Percentiles rank a stretch among this genome's conserved stretches.
Evolutionary conservation across 768 basidiomycete genomes (phyloP).

Genomic region (Phylloporus sp.): DNA sequence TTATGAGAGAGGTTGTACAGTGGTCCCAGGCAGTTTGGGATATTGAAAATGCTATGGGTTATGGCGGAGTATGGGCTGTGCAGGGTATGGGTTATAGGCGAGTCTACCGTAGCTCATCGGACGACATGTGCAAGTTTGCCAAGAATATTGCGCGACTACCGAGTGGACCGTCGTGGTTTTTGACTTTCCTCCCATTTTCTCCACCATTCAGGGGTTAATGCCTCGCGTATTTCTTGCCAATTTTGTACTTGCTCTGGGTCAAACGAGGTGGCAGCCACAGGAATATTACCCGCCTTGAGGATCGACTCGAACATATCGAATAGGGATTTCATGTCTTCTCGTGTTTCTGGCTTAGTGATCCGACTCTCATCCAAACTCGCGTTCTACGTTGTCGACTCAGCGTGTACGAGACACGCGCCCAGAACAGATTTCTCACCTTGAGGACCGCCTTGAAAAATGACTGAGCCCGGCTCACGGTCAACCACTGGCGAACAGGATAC

Average conservation of each 20-base stretch:
- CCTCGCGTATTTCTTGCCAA: constrained; percentile 23
- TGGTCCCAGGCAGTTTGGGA: too few species aligned
- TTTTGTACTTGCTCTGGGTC: constrained; percentile 17
- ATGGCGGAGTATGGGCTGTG: too few species aligned
- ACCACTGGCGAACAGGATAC: constrained; percentile 32
- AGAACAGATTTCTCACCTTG: constrained; percentile 17
- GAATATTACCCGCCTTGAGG: too few species aligned
- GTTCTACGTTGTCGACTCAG: constrained; percentile 13
- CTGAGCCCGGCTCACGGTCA: constrained; percentile 30
- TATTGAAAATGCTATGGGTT: too few species aligned
- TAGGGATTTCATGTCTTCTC: constrained; percentile 13
- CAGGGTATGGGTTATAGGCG: too few species aligned
- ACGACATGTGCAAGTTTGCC: not conserved
- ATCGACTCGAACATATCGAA: constrained; percentile 21
- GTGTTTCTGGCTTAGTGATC: constrained; percentile 4
- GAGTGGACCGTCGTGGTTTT: constrained; percentile 6
- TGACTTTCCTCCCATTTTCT: constrained; percentile 26
- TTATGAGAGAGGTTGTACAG: too few species aligned
- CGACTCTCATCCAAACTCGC: constrained; percentile 15
- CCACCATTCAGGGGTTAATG: constrained; percentile 28
- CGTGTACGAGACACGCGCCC: not conserved
- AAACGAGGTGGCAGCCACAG: too few species aligned
- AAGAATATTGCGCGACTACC: not conserved
- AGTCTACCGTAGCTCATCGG: too few species aligned
- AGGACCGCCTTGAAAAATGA: constrained; percentile 25